phyloP scores from a whole-genome alignment of 139 green algal species.

The Chlorella sp. region DNA sequence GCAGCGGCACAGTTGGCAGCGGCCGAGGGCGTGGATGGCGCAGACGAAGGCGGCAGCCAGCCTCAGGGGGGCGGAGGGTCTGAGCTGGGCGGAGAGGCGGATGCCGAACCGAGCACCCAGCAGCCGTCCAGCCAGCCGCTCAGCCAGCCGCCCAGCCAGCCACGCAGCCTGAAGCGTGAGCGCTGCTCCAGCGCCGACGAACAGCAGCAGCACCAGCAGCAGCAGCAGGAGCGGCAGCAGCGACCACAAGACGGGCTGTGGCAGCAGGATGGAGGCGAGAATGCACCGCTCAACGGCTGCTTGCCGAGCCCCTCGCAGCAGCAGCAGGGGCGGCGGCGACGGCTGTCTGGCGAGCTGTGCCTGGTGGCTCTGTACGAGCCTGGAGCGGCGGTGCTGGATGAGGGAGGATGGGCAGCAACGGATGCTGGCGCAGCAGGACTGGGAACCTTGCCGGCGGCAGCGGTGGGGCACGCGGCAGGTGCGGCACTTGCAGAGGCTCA shows the following conservation, averaged over 20 bases:
- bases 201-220: background rate
- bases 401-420: no score
- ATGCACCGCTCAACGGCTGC: background rate
- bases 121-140: background rate
- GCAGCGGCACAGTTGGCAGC: no score
- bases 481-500: background rate
- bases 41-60: background rate
- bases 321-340: slow-evolving; percentile 13
- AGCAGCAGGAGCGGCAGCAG: background rate
- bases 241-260: no score
- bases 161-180: slow-evolving; percentile 12
- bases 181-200: background rate
- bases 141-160: background rate
- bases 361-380: background rate
- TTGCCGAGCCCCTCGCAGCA: slow-evolving; percentile 19
- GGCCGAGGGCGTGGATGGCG: background rate
- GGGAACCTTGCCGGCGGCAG: background rate
- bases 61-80: background rate
- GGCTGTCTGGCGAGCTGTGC: background rate
- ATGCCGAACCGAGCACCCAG: background rate
- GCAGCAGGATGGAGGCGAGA: background rate
- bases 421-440: background rate
- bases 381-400: background rate
- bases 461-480: no score
- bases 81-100: background rate